Base-by-base conservation (phyloP, 192 early-diverging fungal species). In the Podila clonocystis region DNA sequence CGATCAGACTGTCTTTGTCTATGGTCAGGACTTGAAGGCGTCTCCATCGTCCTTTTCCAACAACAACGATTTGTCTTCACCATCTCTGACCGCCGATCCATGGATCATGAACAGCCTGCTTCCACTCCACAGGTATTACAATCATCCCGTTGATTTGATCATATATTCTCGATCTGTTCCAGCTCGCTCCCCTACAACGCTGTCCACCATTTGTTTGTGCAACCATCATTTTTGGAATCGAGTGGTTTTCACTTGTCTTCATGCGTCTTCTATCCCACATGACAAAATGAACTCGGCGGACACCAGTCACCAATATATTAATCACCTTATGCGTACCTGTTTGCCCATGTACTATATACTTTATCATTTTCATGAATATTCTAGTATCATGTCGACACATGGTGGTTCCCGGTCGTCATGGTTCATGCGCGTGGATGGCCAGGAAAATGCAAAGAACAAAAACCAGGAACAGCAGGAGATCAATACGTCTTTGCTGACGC, bases 81-180 rank as follows among this genome's bases (percentile, higher is more conserved):
- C 52, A 55, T 26, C 52, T 68, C 70, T 62, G 5, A 80, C 77
- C 31, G 64, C 68, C 28, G 29, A 66, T 24, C 71, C 61, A 31
- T 80, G 77, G 77, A 80, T 61, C 28, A 34, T 80, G 62, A 80
- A 80, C 57, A 80, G 68, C 62, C 67, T 80, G 17, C 29, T 80
- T 30, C 71, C 77, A 6, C 67, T 80, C 13, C 77, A 80, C 67
- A 80, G 77, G 77, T 80, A 80, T 24, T 33, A 12, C 41, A 28
- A 30, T 26, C 11, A n/a, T 55, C 52, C 11, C 52, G 9, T 26
- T 55, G n/a, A n/a, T 24, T 55, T 55, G 52, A 55, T 55, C 52
- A 0, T 26, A 17, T 55, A 55, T 24, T 9, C 22, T 55, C 41
- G 41, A 45, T 45, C 41, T 17, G 15, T 8, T 3, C 11, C 15